Evolutionary conservation across 495 filamentous ascomycete genomes (phyloP).

Genomic region (Daldinia loculata): DNA sequence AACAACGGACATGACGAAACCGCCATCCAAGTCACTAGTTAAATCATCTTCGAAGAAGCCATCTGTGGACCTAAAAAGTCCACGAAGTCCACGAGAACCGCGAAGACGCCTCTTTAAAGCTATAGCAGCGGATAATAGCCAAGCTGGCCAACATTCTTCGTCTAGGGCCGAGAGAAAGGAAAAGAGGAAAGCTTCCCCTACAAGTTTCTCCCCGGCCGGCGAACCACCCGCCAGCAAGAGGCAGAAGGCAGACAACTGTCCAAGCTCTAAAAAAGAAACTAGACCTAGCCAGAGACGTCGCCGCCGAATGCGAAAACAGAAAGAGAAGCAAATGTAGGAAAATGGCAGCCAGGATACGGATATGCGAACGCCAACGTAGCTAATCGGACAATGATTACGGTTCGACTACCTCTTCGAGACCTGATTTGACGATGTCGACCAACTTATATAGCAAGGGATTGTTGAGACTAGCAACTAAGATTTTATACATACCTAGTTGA

Average conservation of each 20-base stretch:
- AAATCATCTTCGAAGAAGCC: background rate
- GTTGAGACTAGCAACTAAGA: background rate
- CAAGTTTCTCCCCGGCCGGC: background rate
- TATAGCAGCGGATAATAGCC: background rate
- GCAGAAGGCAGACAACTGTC: background rate
- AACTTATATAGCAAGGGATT: background rate
- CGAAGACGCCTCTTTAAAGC: background rate
- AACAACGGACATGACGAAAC: background rate
- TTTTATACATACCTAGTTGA: background rate
- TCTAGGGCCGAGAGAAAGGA: too few species aligned
- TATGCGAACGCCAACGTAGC: too few species aligned
- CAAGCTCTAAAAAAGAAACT: background rate
- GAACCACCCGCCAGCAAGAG: background rate
- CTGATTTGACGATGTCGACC: background rate
- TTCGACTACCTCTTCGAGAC: background rate
- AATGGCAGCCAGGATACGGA: background rate
- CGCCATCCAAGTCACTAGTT: background rate
- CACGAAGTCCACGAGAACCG: too few species aligned
- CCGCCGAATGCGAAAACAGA: background rate
- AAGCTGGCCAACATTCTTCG: background rate
- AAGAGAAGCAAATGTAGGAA: background rate
- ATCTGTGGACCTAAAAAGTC: background rate
- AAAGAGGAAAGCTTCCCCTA: constrained; percentile 1
- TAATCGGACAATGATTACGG: too few species aligned
- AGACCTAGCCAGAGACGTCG: background rate